Evolutionary conservation across 2,329 filamentous ascomycete genomes (phyloP).

Genomic region (Byssochlamys sp.): DNA sequence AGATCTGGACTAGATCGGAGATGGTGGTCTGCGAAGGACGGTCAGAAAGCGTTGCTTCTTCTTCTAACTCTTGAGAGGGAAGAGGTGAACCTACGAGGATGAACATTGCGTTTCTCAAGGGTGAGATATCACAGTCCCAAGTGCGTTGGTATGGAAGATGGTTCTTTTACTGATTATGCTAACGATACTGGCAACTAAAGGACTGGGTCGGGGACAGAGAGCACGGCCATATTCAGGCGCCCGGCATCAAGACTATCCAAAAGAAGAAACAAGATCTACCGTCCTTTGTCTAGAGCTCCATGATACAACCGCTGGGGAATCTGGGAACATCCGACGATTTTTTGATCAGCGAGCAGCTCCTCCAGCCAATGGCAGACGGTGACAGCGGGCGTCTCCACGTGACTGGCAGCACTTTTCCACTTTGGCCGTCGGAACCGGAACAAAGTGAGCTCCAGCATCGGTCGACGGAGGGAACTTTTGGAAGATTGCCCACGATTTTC

Average conservation of each 20-base stretch:
- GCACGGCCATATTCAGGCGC: not conserved
- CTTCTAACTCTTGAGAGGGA: not conserved
- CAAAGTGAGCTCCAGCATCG: not conserved
- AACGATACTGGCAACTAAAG: not conserved
- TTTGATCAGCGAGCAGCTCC: not conserved
- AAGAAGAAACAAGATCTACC: not conserved
- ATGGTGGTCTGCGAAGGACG: slow-evolving; percentile 60
- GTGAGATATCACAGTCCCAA: not conserved
- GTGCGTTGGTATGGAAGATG: not conserved
- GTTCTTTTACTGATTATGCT: not conserved
- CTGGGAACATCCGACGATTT: not conserved
- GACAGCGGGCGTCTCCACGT: not conserved
- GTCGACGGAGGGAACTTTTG: slow-evolving; percentile 1
- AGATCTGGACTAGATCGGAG: slow-evolving; percentile 86
- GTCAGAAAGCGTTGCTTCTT: not conserved
- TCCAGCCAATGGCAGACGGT: not conserved
- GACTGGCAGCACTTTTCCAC: not conserved
- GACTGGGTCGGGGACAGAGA: not conserved
- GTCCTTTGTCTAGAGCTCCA: not conserved
- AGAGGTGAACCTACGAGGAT: not conserved
- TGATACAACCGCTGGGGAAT: not conserved
- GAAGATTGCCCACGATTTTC: slow-evolving; percentile 2
- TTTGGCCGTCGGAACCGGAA: not conserved
- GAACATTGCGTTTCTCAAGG: not conserved
- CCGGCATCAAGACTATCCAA: not conserved